These are phyloP conservation scores for Gentiana straminea DNA, from an alignment of 257 asterid genomes.

Conservation along the genomic window DNA sequence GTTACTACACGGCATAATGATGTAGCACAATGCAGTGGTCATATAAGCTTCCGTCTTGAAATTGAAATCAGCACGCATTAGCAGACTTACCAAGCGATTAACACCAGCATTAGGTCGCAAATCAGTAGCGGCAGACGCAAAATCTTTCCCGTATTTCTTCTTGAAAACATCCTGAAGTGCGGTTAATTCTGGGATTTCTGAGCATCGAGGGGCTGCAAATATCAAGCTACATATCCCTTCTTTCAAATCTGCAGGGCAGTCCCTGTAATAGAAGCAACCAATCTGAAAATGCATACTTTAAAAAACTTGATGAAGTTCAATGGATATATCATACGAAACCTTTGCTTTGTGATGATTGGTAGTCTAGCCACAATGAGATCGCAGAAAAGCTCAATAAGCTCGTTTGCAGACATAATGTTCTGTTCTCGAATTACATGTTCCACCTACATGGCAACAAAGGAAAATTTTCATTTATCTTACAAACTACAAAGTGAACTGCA, in stretches of 20 bases:
- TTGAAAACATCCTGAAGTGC: constrained; percentile 58
- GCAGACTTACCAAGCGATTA: constrained; percentile 53
- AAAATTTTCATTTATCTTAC: too few relatives aligned
- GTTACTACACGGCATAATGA: not conserved
- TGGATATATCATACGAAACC: constrained; percentile 20
- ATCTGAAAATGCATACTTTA: constrained; percentile 2
- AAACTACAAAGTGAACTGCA: too few relatives aligned
- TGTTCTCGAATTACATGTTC: constrained; percentile 94
- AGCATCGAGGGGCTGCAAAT: constrained; percentile 95
- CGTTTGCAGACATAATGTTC: constrained; percentile 87
- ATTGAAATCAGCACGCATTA: too few relatives aligned
- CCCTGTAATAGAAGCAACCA: constrained; percentile 37
- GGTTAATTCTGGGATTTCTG: constrained; percentile 82
- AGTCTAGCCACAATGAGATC: constrained; percentile 82
- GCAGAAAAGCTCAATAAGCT: constrained; percentile 89
- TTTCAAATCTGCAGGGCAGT: constrained; percentile 90
- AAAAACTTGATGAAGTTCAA: not conserved
- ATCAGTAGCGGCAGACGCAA: constrained; percentile 88
- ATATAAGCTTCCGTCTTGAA: too few relatives aligned
- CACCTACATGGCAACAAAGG: constrained; percentile 32
- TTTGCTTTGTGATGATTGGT: constrained; percentile 74
- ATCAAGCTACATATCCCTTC: constrained; percentile 89
- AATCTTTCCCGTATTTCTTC: constrained; percentile 90
- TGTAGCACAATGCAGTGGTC: too few relatives aligned
- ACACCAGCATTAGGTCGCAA: constrained; percentile 92